Evolutionary conservation across 2,329 filamentous ascomycete species (phyloP).

Genomic region (Chaetomium sp.): DNA sequence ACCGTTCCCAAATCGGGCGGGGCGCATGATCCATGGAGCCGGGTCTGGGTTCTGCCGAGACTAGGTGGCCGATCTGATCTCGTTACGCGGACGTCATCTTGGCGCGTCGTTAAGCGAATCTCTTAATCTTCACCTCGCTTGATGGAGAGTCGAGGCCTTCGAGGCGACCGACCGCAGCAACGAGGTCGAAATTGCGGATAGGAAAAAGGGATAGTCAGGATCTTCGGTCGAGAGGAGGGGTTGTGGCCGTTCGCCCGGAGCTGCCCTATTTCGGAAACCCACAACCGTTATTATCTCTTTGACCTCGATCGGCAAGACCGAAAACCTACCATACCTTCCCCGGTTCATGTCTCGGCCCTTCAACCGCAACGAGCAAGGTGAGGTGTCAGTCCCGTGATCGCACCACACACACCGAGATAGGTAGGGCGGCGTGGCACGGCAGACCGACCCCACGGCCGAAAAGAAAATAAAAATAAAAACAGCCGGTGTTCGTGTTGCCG

Average conservation of each 20-base stretch:
- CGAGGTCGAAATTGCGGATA: neutral
- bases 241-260: neutral
- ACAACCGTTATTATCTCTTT: neutral
- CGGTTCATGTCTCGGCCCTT: neutral
- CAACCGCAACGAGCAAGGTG: neutral
- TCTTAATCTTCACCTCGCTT: neutral
- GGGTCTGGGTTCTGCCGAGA: neutral
- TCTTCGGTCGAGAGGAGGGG: neutral
- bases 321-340: neutral
- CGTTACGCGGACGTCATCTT: neutral
- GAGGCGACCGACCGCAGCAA: neutral
- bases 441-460: neutral
- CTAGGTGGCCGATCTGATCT: neutral
- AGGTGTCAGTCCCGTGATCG: neutral
- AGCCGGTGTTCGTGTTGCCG: neutral
- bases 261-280: neutral
- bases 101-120: neutral
- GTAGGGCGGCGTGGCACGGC: neutral
- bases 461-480: neutral
- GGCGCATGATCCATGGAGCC: neutral
- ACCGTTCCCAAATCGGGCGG: neutral
- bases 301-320: no score
- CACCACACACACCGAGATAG: neutral
- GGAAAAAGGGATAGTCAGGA: neutral
- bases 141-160: neutral